phyloP scores from a whole-genome alignment of 352 stramenopile genomes.

The Phytophthora pini region DNA sequence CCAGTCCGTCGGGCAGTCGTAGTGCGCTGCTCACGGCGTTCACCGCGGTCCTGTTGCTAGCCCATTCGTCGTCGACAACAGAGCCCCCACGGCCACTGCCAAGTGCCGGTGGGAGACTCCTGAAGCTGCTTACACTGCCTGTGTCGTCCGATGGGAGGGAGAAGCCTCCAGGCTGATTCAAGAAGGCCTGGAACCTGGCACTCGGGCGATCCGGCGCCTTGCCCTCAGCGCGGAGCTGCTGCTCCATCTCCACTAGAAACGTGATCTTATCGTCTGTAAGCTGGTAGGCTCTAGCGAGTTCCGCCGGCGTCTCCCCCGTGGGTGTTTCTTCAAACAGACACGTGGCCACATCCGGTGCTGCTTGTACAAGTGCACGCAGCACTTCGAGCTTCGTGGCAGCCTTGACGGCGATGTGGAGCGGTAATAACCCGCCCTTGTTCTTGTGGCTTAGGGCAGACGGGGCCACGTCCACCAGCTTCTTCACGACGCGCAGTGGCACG shows the following conservation, averaged over 20 bases:
- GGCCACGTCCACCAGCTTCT: constrained; percentile 70
- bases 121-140: constrained; percentile 39
- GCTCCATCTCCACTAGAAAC: constrained; percentile 52
- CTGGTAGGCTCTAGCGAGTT: constrained; percentile 66
- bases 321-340: constrained; percentile 75
- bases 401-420: constrained; percentile 87
- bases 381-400: constrained; percentile 74
- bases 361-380: constrained; percentile 57
- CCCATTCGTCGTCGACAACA: constrained; percentile 28
- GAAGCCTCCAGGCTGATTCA: constrained; percentile 41
- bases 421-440: constrained; percentile 82
- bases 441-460: constrained; percentile 58
- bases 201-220: constrained; percentile 54
- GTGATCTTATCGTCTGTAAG: constrained; percentile 58
- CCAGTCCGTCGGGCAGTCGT: constrained; percentile 38
- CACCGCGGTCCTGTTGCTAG: constrained; percentile 25
- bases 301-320: constrained; percentile 68
- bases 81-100: constrained; percentile 19
- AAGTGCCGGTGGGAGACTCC: constrained; percentile 21
- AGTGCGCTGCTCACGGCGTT: constrained; percentile 35
- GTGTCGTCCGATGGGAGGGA: constrained; percentile 31
- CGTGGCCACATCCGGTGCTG: constrained; percentile 42
- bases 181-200: constrained; percentile 58
- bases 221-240: constrained; percentile 50
- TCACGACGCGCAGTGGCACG: constrained; percentile 69